phyloP scores from a whole-genome alignment of 2,329 filamentous ascomycete species.

The Neofusicoccum kwambonambiense region DNA sequence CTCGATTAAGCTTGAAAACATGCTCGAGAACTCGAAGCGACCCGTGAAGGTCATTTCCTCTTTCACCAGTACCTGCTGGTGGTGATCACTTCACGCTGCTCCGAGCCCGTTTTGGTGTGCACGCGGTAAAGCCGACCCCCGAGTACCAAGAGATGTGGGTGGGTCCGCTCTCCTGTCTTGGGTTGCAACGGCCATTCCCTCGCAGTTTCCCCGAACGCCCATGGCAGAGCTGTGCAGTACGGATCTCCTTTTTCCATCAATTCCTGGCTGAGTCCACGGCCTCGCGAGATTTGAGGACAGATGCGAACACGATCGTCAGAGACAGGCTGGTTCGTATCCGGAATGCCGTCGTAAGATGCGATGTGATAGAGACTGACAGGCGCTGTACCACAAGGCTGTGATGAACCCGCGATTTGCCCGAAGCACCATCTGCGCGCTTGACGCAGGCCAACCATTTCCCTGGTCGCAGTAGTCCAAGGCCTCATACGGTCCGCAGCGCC shows the following conservation, averaged over 20 bases:
- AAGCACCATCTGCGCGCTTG: not conserved
- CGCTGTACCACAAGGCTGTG: not conserved
- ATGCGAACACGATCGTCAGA: not conserved
- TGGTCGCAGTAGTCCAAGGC: not conserved
- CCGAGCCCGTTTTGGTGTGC: not conserved
- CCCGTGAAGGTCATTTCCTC: not conserved
- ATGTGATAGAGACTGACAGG: not conserved
- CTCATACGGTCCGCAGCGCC: not conserved
- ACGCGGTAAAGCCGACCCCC: not conserved
- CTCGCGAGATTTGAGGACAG: no score
- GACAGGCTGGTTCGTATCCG: no score
- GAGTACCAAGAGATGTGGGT: not conserved
- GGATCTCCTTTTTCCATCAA: not conserved
- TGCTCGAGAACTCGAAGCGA: not conserved
- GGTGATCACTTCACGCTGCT: not conserved
- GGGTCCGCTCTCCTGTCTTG: not conserved
- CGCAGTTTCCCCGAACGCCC: not conserved
- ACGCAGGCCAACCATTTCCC: not conserved
- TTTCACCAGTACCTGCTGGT: not conserved
- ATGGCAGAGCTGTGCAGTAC: not conserved
- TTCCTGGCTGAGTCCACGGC: no score
- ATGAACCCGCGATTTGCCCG: not conserved
- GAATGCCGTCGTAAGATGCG: not conserved
- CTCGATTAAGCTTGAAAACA: not conserved
- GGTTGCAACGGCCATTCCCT: not conserved